Base-by-base conservation (phyloP, 2,329 filamentous ascomycete species). In the Pseudocercospora macadamiae region DNA sequence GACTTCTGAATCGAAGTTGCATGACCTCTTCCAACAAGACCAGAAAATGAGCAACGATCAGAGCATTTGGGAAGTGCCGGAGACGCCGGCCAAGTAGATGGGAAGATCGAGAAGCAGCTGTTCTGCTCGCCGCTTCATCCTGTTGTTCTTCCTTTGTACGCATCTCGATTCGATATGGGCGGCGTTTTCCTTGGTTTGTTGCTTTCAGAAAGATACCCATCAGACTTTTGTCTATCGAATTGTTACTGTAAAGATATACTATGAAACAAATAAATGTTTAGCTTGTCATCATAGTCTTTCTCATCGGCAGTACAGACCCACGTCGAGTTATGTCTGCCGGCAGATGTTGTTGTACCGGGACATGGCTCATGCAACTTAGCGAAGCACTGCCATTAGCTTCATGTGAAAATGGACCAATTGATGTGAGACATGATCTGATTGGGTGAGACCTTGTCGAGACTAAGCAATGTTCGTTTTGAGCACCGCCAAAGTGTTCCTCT, bases 31-130 rank as follows among this genome's bases (percentile, higher is more conserved):
- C 10, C 14, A 12, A 26, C 32, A 51, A 16, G 51, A 47, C 14
- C 37, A 59, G 19, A 59, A 45, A 49, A 56, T 36, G 25, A 28
- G 14, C 12, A 53, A 57, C 10, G 60, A 36, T 68, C 75, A 56
- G 55, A 64, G 61, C 54, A 70, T 79, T n/a, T 80, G 77, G 76
- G 78, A 79, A 51, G 73, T 80, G 30, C 78, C 77, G 3, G 76
- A 79, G 23, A 79, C 78, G 25, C 77, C 79, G 10, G 59, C 57
- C 21, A 61, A 66, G 34, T 63, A 54, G 53, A 30, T 16, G 39
- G 19, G n/a, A n/a, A n/a, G n/a, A n/a, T n/a, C n/a, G n/a, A n/a
- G n/a, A n/a, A n/a, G n/a, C n/a, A n/a, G n/a, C n/a, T n/a, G n/a
- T n/a, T n/a, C n/a, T n/a, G n/a, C n/a, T n/a, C n/a, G n/a, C n/a